phyloP scores from a whole-genome alignment of 169 alveolate genomes.

The Pseudocohnilembus persalinus region DNA sequence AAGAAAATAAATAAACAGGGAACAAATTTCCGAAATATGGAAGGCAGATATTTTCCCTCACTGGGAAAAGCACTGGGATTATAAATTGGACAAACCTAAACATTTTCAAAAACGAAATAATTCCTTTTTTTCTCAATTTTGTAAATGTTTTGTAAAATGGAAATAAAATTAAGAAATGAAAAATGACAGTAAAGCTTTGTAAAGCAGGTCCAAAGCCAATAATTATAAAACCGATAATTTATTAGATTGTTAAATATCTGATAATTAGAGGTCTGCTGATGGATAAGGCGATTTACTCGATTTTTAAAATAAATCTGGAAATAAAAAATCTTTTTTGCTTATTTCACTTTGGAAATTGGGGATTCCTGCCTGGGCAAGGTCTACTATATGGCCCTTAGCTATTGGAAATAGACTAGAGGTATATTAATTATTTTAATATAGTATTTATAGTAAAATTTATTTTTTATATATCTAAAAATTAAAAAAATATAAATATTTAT shows the following conservation, averaged over 20 bases:
- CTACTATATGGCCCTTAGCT: conserved; percentile 71
- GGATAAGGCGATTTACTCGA: not conserved
- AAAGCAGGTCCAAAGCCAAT: not conserved
- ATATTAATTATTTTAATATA: no score
- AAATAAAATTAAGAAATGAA: not conserved
- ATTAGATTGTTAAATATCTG: not conserved
- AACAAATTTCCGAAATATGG: conserved; percentile 52
- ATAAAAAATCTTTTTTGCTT: conserved; percentile 37
- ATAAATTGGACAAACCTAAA: conserved; percentile 46
- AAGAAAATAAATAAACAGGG: conserved; percentile 29
- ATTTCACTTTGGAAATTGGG: conserved; percentile 66
- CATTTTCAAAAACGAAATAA: conserved; percentile 17
- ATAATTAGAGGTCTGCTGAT: not conserved
- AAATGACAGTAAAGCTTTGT: not conserved
- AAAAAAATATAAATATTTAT: no score
- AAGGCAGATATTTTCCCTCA: conserved; percentile 50
- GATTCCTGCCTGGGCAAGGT: conserved; percentile 61
- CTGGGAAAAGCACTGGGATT: conserved; percentile 61
- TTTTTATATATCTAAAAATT: no score
- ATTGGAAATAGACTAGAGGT: conserved; percentile 56
- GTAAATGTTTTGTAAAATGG: not conserved
- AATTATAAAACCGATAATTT: not conserved
- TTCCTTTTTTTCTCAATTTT: conserved; percentile 1
- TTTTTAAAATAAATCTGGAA: not conserved
- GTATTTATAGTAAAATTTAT: no score